phyloP scores from a whole-genome alignment of 1,284 basidiomycete genomes.

The Amylostereum areolatum region DNA sequence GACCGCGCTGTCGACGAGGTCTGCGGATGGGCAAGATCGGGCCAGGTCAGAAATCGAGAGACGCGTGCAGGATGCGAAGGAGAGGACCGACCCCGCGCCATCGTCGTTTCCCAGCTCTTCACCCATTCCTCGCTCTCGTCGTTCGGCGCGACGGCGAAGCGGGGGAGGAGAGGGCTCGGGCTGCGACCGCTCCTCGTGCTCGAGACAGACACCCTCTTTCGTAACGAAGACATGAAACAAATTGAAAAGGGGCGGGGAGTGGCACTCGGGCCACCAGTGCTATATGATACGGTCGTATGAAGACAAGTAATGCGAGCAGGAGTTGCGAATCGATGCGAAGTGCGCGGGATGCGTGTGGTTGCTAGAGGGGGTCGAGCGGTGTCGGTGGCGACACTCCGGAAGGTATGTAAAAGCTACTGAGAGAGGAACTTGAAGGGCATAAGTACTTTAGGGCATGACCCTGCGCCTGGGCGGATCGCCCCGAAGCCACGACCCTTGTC shows the following conservation, averaged over 20 bases:
- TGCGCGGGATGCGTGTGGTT: too few species aligned
- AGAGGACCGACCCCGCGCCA: constrained; percentile 12
- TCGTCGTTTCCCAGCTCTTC: constrained; percentile 39
- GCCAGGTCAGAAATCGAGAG: not conserved
- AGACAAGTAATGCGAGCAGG: too few species aligned
- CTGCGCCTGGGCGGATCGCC: too few species aligned
- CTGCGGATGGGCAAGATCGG: constrained; percentile 24
- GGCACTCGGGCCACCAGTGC: too few species aligned
- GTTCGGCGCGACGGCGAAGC: constrained; percentile 24
- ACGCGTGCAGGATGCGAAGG: not conserved
- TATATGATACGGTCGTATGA: too few species aligned
- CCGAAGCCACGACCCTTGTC: too few species aligned
- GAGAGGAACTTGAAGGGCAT: too few species aligned
- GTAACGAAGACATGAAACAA: constrained; percentile 14
- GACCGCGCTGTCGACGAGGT: constrained; percentile 61
- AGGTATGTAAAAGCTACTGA: too few species aligned
- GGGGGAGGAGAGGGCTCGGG: constrained; percentile 21
- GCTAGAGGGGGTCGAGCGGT: too few species aligned
- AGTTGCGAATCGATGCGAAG: too few species aligned
- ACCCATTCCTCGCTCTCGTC: constrained; percentile 53
- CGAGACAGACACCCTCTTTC: constrained; percentile 28
- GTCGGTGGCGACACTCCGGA: too few species aligned
- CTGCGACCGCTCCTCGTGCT: constrained; percentile 22
- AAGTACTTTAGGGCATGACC: too few species aligned
- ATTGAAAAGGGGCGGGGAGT: not conserved